phyloP scores from a whole-genome alignment of 2,329 filamentous ascomycete species.

The Monosporascus sp. region DNA sequence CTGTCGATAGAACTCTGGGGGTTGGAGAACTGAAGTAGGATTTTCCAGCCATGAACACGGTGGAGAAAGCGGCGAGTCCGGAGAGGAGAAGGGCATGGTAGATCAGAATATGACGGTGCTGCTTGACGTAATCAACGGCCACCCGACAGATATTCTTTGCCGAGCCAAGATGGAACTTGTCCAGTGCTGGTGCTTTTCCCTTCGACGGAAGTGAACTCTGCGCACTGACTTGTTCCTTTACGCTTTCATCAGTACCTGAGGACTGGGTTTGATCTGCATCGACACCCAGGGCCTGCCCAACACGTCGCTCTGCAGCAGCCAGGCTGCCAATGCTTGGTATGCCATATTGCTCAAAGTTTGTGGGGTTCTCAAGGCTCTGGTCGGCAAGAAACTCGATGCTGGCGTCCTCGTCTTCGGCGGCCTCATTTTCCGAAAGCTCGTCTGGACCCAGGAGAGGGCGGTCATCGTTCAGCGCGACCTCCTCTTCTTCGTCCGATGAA shows the following conservation, averaged over 20 bases:
- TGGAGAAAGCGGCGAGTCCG: conserved; percentile 4
- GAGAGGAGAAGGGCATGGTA: conserved; percentile 10
- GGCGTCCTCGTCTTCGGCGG: conserved; percentile 13
- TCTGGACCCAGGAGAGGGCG: conserved; percentile 6
- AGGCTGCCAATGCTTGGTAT: conserved; percentile 11
- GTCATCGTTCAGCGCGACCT: conserved; percentile 10
- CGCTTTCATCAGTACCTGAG: neutral
- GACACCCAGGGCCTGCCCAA: conserved; percentile 1
- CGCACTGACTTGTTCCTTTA: neutral
- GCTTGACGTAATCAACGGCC: conserved; percentile 6
- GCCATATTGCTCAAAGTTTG: conserved; percentile 22
- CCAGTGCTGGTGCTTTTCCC: neutral
- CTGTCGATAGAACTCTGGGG: conserved; percentile 22
- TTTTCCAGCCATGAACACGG: conserved; percentile 10
- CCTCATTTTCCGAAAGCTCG: conserved; percentile 10
- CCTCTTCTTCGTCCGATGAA: conserved; percentile 31
- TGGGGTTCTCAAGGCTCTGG: conserved; percentile 27
- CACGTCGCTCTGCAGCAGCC: conserved; percentile 3
- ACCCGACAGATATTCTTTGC: neutral
- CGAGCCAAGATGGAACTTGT: neutral
- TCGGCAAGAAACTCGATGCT: conserved; percentile 22
- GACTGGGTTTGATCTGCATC: neutral
- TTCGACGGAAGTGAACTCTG: neutral
- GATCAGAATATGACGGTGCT: conserved; percentile 10
- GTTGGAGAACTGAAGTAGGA: conserved; percentile 9